Base-by-base conservation (phyloP, 1,139 yeast genomes). In the Kurtzmaniella quercitrusa region DNA sequence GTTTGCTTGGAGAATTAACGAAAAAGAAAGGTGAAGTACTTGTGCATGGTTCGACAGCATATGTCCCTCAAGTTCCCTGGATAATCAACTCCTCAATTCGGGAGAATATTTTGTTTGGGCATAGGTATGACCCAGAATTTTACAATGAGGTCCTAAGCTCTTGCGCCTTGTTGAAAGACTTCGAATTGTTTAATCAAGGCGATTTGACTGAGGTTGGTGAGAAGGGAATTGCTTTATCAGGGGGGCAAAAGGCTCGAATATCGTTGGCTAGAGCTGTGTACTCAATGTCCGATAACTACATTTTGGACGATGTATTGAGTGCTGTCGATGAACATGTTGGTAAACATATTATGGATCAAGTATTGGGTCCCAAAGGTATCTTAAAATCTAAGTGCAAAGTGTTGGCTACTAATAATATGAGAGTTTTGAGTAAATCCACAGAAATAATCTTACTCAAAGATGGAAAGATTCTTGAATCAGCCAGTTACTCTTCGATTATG, bases 261-360 rank as follows among this genome's bases (percentile, higher is more conserved):
- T 78, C 89, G 2, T 71, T 87, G 47, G 95, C 95, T 2, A 77
- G 96, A 57, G 95, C 95, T 19, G 94, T 88, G 7, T 88, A 88
- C 57, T 80, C 95, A 2, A 76, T 94, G 50, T 91, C 95, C 5
- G 95, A 88, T 57, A 79, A 86, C 33, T 86, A 85, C 58, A 65
- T 88, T 40, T 64, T 88, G 45, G 96, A 88, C 60, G 96, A 88
- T 55, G 87, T 91, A n/a, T 73, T 88, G 43, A 84, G 91, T 59
- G 89, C 95, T 44, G 89, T 88, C 46, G 93, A 88, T 62, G 89
- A 87, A 56, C 91, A 88, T 60, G 93, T 86, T 51, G 88, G 91
- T 19, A 78, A 76, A 51, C 95, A 87, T 60, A n/a, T 42, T 9
- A 39, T 38, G 42, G 39, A 39, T 28, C 26, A 38, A 8, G 44